phyloP scores from a whole-genome alignment of 345 rosid species.

The Linum trigynum region DNA sequence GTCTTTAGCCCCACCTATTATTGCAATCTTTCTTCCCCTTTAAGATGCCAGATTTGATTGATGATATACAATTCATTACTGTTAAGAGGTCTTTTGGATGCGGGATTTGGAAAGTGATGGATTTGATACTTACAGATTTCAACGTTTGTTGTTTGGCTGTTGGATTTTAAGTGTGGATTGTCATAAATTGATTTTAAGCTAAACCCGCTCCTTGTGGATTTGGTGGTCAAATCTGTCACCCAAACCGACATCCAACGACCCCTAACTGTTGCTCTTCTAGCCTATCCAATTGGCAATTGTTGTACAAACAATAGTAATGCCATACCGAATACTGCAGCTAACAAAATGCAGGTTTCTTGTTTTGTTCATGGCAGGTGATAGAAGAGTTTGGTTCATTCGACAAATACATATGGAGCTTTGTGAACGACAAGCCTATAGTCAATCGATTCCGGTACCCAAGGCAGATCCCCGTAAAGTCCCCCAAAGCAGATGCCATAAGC shows the following conservation, averaged over 20 bases:
- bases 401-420: constrained; percentile 88
- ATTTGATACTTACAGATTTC: too few relatives aligned
- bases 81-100: too few relatives aligned
- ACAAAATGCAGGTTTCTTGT: constrained; percentile 29
- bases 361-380: constrained; percentile 49
- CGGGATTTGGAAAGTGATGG: too few relatives aligned
- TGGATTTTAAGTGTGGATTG: too few relatives aligned
- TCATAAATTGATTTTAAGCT: too few relatives aligned
- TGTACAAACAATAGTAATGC: constrained; percentile 3
- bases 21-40: constrained; percentile 10
- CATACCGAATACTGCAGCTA: constrained; percentile 17
- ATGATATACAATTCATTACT: background rate
- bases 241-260: too few relatives aligned
- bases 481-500: constrained; percentile 87
- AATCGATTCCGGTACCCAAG: constrained; percentile 72
- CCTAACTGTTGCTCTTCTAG: too few relatives aligned
- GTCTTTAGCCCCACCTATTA: constrained; percentile 15
- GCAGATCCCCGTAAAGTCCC: constrained; percentile 78
- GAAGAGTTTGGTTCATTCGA: constrained; percentile 76
- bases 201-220: too few relatives aligned
- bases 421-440: constrained; percentile 67
- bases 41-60: constrained; percentile 32
- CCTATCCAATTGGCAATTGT: too few relatives aligned
- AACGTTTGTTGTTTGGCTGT: too few relatives aligned
- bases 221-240: too few relatives aligned